phyloP scores from a whole-genome alignment of 768 basidiomycete genomes.

The Gelatoporia subvermispora region DNA sequence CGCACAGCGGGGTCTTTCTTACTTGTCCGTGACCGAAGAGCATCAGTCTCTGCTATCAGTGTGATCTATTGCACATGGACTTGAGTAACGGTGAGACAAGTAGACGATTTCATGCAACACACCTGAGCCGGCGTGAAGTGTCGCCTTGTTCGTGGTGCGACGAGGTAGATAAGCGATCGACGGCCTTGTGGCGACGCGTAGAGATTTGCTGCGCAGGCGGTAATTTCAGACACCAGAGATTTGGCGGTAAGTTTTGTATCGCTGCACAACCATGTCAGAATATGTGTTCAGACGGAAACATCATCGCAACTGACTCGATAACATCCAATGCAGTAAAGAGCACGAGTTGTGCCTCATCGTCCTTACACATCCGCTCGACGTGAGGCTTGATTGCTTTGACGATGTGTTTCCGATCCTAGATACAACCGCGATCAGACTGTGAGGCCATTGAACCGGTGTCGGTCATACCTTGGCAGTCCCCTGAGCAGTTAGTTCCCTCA shows the following conservation, averaged over 20 bases:
- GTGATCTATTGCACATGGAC: constrained; percentile 38
- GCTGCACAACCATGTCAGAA: constrained; percentile 31
- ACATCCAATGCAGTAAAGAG: constrained; percentile 87
- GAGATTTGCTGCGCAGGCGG: constrained; percentile 50
- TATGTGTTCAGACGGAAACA: background rate
- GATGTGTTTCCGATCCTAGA: constrained; percentile 84
- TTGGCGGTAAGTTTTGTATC: constrained; percentile 90
- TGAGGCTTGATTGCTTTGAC: constrained; percentile 88
- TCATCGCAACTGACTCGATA: constrained; percentile 62
- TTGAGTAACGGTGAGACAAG: background rate
- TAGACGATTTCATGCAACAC: background rate
- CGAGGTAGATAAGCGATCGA: constrained; percentile 74
- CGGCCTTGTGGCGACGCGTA: constrained; percentile 69
- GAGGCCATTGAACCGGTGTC: too few species aligned
- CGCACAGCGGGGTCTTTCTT: constrained; percentile 71
- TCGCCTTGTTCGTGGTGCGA: constrained; percentile 76
- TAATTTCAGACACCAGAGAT: constrained; percentile 69
- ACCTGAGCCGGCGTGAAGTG: constrained; percentile 76
- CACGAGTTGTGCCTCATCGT: constrained; percentile 87
- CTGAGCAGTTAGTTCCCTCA: constrained; percentile 78
- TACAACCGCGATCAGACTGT: background rate
- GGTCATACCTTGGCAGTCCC: constrained; percentile 72
- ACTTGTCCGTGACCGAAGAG: constrained; percentile 63
- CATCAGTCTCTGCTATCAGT: constrained; percentile 70
- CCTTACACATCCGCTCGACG: constrained; percentile 79